Evolutionary conservation across 495 filamentous ascomycete species (phyloP).

Genomic region (Xylaria flabelliformis): DNA sequence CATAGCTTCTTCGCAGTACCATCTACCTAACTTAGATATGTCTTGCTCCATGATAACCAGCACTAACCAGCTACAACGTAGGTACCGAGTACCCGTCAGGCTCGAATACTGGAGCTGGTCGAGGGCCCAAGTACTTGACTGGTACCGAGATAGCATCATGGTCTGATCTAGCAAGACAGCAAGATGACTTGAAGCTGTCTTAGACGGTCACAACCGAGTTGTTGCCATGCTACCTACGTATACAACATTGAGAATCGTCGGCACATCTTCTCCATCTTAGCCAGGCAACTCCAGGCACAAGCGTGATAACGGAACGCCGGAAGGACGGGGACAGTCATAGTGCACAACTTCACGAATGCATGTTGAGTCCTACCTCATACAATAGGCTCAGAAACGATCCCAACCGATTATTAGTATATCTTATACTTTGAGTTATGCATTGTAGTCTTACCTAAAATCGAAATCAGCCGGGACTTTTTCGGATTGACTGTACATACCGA

Average conservation of each 20-base stretch:
- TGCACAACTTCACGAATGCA: neutral
- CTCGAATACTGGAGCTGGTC: neutral
- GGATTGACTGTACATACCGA: neutral
- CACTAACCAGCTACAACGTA: neutral
- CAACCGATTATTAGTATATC: no score
- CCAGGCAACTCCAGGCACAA: slow-evolving; percentile 10
- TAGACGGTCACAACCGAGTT: neutral
- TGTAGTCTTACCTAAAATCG: no score
- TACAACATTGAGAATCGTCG: slow-evolving; percentile 15
- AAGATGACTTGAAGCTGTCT: neutral
- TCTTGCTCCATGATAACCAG: neutral
- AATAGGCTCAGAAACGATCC: no score
- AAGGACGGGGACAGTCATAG: neutral
- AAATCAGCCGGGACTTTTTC: neutral
- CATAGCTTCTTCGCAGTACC: neutral
- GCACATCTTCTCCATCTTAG: slow-evolving; percentile 4
- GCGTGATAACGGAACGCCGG: neutral
- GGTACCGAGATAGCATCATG: slow-evolving; percentile 3
- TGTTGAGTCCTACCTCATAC: neutral
- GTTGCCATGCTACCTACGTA: slow-evolving; percentile 1
- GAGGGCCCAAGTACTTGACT: neutral
- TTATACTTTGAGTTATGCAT: no score
- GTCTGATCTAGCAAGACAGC: slow-evolving; percentile 2
- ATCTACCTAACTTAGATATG: neutral
- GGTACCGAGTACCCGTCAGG: neutral